Percentiles rank a stretch among this genome's conserved stretches.
Evolutionary conservation across 257 asterid genomes (phyloP).

Genomic region (Nicotiana tomentosiformis): DNA sequence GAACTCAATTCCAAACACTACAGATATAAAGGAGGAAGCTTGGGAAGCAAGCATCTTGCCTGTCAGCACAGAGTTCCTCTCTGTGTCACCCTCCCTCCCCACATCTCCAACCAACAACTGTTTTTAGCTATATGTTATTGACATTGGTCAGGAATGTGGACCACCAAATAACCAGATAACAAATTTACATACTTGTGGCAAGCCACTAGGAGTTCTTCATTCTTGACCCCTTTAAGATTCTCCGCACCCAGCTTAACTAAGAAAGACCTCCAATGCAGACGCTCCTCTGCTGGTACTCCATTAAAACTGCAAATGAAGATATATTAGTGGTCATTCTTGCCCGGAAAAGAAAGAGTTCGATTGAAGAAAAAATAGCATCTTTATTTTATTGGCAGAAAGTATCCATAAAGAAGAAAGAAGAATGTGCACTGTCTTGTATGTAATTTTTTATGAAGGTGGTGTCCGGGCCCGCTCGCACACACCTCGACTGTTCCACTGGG

Average conservation of each 20-base stretch:
- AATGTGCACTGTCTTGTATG: not conserved
- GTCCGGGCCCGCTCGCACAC: not conserved
- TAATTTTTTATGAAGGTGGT: too few species aligned
- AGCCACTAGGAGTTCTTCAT: slow-evolving; percentile 95
- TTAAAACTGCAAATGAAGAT: slow-evolving; percentile 48
- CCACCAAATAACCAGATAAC: not conserved
- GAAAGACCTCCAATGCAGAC: slow-evolving; percentile 94
- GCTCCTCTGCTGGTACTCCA: slow-evolving; percentile 99
- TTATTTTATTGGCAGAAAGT: not conserved
- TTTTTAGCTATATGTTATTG: not conserved
- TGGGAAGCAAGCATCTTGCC: not conserved
- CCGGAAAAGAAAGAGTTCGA: not conserved
- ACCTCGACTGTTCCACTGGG: too few species aligned
- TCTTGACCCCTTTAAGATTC: slow-evolving; percentile 83
- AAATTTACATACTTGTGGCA: slow-evolving; percentile 43
- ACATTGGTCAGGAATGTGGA: not conserved
- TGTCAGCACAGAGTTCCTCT: not conserved
- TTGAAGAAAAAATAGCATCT: not conserved
- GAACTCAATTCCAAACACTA: not conserved
- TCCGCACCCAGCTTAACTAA: slow-evolving; percentile 88
- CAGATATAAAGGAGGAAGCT: not conserved
- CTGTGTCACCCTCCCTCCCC: not conserved
- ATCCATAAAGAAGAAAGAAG: not conserved
- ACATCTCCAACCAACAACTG: not conserved
- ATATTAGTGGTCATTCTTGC: not conserved